A percentile compares a stretch with the other conserved stretches of the same genome.
Evolutionary conservation across 495 filamentous ascomycete genomes (phyloP).

Genomic region (Penicillium paradoxum): DNA sequence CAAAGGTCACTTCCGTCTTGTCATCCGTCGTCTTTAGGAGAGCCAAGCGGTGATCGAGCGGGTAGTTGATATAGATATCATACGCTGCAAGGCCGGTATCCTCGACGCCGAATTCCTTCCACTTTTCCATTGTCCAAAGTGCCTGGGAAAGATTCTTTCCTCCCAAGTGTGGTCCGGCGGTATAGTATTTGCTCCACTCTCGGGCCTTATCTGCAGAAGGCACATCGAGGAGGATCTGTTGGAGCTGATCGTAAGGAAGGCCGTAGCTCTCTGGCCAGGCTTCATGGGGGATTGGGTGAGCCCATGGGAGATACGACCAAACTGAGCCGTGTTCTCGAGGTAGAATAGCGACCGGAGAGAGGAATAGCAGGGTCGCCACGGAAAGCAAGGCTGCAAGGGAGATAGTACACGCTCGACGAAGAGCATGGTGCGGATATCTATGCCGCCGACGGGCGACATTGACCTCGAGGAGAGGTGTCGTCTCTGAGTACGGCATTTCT

Average conservation of each 20-base stretch:
- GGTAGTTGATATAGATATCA: constrained; percentile 90
- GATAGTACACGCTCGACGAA: constrained; percentile 70
- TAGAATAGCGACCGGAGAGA: constrained; percentile 42
- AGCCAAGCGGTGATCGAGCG: constrained; percentile 70
- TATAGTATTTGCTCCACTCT: constrained; percentile 91
- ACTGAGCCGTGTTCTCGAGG: constrained; percentile 37
- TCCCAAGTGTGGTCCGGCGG: constrained; percentile 77
- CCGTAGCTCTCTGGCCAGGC: constrained; percentile 46
- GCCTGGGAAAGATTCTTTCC: constrained; percentile 86
- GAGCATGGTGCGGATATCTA: constrained; percentile 61
- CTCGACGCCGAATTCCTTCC: constrained; percentile 77
- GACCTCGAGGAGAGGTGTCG: constrained; percentile 38
- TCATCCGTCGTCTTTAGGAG: constrained; percentile 55
- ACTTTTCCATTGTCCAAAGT: constrained; percentile 79
- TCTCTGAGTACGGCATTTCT: constrained; percentile 38
- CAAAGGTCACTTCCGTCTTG: constrained; percentile 56
- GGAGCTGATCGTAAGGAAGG: constrained; percentile 61
- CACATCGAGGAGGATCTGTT: constrained; percentile 63
- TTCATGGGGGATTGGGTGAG: constrained; percentile 34
- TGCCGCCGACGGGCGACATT: constrained; percentile 43
- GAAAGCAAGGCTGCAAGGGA: constrained; percentile 53
- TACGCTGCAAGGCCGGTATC: constrained; percentile 70
- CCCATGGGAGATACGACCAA: constrained; percentile 40
- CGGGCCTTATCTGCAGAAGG: constrained; percentile 62
- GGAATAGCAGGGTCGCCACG: constrained; percentile 55